These are phyloP conservation scores for Cymbopogon flexuosus DNA, from an alignment of 202 grass and related monocot species.

Conservation along the genomic window DNA sequence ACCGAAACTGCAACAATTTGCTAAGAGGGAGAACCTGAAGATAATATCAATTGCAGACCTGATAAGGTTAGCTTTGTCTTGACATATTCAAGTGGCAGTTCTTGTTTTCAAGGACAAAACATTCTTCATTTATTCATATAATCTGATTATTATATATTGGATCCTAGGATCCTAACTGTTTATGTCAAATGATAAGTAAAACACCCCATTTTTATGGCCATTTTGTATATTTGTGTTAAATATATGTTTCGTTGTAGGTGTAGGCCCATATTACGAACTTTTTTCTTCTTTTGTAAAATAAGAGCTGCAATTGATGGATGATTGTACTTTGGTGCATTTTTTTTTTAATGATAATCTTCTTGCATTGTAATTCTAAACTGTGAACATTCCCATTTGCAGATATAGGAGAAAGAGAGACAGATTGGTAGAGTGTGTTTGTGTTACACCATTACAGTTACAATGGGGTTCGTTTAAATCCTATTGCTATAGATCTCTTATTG, in stretches of 20 bases:
- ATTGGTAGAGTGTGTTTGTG: conserved; percentile 77
- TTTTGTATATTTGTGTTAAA: background rate
- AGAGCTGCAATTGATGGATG: background rate
- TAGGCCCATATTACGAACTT: background rate
- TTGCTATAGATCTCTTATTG: conserved; percentile 81
- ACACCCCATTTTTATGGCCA: background rate
- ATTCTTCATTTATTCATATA: background rate
- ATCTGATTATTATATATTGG: background rate
- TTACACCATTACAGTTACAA: conserved; percentile 73
- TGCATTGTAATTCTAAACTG: background rate
- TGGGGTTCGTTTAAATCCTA: conserved; percentile 71
- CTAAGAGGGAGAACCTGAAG: conserved; percentile 80
- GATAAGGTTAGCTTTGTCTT: conserved; percentile 58
- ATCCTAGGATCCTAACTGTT: background rate
- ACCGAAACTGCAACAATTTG: conserved; percentile 76
- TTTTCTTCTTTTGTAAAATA: background rate
- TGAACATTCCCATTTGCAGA: conserved; percentile 43
- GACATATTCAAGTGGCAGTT: conserved; percentile 8
- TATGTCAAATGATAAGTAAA: background rate
- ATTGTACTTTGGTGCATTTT: background rate
- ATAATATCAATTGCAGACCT: conserved; percentile 89
- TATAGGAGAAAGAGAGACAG: conserved; percentile 96
- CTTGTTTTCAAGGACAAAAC: background rate
- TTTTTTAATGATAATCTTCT: background rate
- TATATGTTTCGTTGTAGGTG: background rate